Evolutionary conservation across 1,284 basidiomycete species (phyloP).

Genomic region (Singerocomus inundabilis): DNA sequence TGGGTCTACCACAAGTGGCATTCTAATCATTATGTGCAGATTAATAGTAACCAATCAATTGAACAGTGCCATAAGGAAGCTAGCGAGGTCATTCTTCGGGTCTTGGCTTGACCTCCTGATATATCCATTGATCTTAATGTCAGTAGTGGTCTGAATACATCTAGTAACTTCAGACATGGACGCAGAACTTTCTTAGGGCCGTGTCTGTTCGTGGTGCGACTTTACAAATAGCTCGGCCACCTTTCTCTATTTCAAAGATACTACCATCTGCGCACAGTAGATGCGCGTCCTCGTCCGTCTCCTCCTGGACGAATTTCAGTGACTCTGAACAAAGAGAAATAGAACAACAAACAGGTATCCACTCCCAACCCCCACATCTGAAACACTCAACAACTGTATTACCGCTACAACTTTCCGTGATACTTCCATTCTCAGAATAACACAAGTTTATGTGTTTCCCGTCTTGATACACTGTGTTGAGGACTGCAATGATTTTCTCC

Average conservation of each 20-base stretch:
- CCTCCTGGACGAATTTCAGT: constrained; percentile 42
- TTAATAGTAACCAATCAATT: constrained; percentile 74
- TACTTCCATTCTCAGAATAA: constrained; percentile 52
- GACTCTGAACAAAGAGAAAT: constrained; percentile 5
- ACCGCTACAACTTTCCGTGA: constrained; percentile 45
- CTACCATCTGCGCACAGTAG: constrained; percentile 74
- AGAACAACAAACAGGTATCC: constrained; percentile 68
- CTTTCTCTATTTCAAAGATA: constrained; percentile 55
- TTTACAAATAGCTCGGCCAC: constrained; percentile 54
- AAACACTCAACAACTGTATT: constrained; percentile 75
- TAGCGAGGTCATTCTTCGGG: constrained; percentile 50
- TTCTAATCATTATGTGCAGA: constrained; percentile 43
- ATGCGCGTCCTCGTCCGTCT: constrained; percentile 56
- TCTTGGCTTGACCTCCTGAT: constrained; percentile 33
- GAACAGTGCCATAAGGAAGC: constrained; percentile 73
- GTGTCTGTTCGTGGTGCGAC: constrained; percentile 36
- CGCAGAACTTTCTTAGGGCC: constrained; percentile 39
- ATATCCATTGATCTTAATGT: constrained; percentile 19
- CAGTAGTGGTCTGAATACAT: constrained; percentile 6
- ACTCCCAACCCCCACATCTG: constrained; percentile 79
- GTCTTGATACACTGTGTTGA: constrained; percentile 69
- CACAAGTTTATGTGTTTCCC: constrained; percentile 67
- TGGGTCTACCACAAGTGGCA: neutral
- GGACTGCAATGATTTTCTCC: constrained; percentile 46
- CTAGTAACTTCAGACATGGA: constrained; percentile 37